Conservation (phyloP, 73 alveolate genomes). For the Symbiodinium pilosum region DNA sequence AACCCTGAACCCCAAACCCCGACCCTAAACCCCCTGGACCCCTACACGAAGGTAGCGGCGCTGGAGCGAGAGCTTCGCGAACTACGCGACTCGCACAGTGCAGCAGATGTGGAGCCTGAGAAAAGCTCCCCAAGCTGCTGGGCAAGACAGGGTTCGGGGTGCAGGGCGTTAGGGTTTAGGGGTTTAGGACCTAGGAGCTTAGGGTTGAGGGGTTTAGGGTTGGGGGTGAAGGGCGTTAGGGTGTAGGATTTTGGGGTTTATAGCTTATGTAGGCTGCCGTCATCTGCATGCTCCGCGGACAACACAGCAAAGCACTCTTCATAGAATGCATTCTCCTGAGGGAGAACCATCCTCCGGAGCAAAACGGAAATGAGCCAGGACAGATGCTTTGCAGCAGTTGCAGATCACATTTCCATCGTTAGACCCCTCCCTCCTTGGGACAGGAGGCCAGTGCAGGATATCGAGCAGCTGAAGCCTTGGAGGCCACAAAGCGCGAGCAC, state of each 20-base stretch:
- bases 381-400: background rate
- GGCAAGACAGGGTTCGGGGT: no score
- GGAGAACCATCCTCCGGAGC: background rate
- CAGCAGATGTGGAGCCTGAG: background rate
- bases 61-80: conserved; percentile 10
- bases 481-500: conserved; percentile 39
- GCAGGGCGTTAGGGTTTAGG: no score
- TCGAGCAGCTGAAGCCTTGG: conserved; percentile 31
- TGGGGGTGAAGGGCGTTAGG: no score
- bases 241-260: no score
- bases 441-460: background rate
- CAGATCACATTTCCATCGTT: no score
- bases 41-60: background rate
- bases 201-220: no score
- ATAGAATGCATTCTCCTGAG: background rate
- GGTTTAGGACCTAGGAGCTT: no score
- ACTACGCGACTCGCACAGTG: background rate
- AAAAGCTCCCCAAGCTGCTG: background rate
- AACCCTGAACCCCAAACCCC: no score
- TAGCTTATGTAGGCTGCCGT: no score
- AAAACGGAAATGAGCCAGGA: background rate
- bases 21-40: no score
- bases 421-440: background rate
- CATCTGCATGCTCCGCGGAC: no score
- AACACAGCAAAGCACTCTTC: no score